Percentiles rank a stretch among this genome's conserved stretches.
phyloP scores from a whole-genome alignment of 2,329 filamentous ascomycete species.

The Colletotrichum gigasporum region DNA sequence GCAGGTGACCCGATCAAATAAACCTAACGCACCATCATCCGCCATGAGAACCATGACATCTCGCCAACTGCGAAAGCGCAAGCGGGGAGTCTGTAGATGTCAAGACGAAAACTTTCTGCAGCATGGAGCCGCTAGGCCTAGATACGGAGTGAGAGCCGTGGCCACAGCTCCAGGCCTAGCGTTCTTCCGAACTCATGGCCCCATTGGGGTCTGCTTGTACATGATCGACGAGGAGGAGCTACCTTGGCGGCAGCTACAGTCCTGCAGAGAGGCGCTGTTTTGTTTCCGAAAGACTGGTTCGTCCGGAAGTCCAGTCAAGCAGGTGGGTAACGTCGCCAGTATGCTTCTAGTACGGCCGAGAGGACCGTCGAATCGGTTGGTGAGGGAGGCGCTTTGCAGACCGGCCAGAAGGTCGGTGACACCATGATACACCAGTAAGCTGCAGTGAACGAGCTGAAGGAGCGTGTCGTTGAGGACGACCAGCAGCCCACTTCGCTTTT shows the following conservation, averaged over 20 bases:
- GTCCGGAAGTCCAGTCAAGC: background rate
- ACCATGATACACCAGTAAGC: background rate
- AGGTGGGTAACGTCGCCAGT: background rate
- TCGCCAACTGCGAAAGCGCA: background rate
- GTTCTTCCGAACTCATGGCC: background rate
- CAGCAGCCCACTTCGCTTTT: background rate
- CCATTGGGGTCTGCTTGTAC: background rate
- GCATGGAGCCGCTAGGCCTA: background rate
- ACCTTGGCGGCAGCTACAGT: background rate
- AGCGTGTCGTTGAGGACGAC: background rate
- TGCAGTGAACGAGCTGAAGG: background rate
- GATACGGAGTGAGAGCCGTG: slow-evolving; percentile 13
- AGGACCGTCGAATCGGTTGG: background rate
- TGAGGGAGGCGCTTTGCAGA: background rate
- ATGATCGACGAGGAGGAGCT: background rate
- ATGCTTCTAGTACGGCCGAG: background rate
- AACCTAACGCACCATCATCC: background rate
- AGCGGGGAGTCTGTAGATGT: background rate
- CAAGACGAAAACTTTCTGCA: background rate
- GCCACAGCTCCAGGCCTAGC: background rate
- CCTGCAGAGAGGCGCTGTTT: background rate
- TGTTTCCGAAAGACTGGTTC: background rate
- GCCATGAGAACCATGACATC: background rate
- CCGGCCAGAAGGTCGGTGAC: background rate
- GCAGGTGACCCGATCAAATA: background rate